Percentiles rank a stretch among this genome's conserved stretches.
phyloP scores from a whole-genome alignment of 306 rosid genomes.

The Malus sylvestris region DNA sequence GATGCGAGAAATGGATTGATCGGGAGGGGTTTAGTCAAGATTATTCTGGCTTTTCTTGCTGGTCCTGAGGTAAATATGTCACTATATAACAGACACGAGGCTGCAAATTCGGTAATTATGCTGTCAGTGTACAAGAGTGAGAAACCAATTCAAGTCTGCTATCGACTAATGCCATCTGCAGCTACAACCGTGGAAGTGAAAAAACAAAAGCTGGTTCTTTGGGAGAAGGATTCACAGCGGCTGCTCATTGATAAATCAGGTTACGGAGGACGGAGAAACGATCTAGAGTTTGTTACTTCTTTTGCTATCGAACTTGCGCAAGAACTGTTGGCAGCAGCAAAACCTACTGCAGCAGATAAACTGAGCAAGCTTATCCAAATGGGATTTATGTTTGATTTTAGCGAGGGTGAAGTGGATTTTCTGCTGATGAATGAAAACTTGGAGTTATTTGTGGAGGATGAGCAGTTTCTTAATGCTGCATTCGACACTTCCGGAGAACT shows the following conservation, averaged over 20 bases:
- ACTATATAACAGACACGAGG: constrained; percentile 3
- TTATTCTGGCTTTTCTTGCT: constrained; percentile 12
- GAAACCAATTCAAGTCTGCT: constrained; percentile 2
- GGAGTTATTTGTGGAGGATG: not conserved
- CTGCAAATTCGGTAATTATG: not conserved
- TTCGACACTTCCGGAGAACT: not conserved
- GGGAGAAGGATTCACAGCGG: constrained; percentile 8
- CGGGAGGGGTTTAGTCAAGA: constrained; percentile 4
- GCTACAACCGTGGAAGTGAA: not conserved
- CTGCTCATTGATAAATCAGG: not conserved
- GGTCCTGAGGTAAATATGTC: constrained; percentile 3
- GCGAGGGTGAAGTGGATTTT: constrained; percentile 4
- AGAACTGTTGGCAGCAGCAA: not conserved
- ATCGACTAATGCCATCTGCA: not conserved
- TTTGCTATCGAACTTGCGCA: constrained; percentile 13
- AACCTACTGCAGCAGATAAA: not conserved
- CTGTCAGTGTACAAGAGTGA: constrained; percentile 1
- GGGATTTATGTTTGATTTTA: not conserved
- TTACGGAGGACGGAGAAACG: not conserved
- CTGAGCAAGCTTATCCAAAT: constrained; percentile 8
- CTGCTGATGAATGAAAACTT: constrained; percentile 15
- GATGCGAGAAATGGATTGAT: constrained; percentile 1
- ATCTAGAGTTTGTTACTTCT: constrained; percentile 11
- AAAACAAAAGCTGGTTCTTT: constrained; percentile 10
- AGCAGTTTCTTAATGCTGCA: constrained; percentile 1